Conservation (phyloP, 139 green algal genomes). For the Chlamydomonas schloesseri region DNA sequence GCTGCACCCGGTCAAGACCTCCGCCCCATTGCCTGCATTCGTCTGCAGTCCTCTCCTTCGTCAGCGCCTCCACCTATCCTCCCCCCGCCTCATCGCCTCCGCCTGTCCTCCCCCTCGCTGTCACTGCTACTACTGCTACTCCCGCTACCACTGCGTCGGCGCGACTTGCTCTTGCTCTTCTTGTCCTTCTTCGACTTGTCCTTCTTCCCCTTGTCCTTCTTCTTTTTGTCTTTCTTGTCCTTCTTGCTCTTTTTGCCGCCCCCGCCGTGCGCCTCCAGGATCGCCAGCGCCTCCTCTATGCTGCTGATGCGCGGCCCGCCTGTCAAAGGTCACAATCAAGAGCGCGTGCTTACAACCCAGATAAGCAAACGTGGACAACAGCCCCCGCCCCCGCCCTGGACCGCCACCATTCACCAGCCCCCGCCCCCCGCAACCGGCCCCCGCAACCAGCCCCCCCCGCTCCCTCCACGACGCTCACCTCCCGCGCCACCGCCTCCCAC, state of each 20-base stretch:
- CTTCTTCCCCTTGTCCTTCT: slow-evolving; percentile 36
- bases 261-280: slow-evolving; percentile 42
- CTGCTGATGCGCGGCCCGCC: slow-evolving; percentile 16
- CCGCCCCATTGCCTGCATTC: too few relatives aligned
- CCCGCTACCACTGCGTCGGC: background rate
- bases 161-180: slow-evolving; percentile 3
- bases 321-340: too few relatives aligned
- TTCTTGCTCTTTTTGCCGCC: slow-evolving; percentile 31
- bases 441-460: too few relatives aligned
- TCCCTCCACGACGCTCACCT: background rate
- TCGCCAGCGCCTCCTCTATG: slow-evolving; percentile 52
- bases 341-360: too few relatives aligned
- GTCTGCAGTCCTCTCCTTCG: too few relatives aligned
- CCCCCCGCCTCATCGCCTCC: too few relatives aligned
- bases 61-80: too few relatives aligned
- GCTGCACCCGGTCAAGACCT: too few relatives aligned
- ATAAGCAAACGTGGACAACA: too few relatives aligned
- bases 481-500: background rate
- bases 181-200: slow-evolving; percentile 30
- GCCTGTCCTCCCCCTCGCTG: background rate
- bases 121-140: slow-evolving; percentile 35
- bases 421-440: too few relatives aligned
- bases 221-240: slow-evolving; percentile 34
- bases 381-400: too few relatives aligned
- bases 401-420: too few relatives aligned